Conservation (phyloP, 768 basidiomycete genomes). For the Boletellus ananiceps region DNA sequence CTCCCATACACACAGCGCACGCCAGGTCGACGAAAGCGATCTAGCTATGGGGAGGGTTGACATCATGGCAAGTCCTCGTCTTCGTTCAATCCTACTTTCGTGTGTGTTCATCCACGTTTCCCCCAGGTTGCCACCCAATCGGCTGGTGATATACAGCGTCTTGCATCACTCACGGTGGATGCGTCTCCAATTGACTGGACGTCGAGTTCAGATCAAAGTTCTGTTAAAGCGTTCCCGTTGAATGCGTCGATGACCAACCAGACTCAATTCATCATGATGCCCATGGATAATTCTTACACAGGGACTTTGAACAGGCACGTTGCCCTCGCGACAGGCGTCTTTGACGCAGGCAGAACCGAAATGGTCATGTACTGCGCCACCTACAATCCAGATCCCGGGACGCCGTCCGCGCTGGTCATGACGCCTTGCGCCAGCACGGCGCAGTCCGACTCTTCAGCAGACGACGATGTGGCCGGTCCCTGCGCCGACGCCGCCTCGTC, state of each 20-base stretch:
- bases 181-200: slow-evolving; percentile 26
- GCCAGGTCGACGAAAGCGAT: slow-evolving; percentile 10
- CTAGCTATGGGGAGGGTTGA: slow-evolving; percentile 42
- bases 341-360: slow-evolving; percentile 33
- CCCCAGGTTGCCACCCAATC: slow-evolving; percentile 7
- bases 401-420: slow-evolving; percentile 48
- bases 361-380: slow-evolving; percentile 54
- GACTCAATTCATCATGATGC: slow-evolving; percentile 43
- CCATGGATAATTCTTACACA: slow-evolving; percentile 3
- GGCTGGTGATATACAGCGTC: slow-evolving; percentile 5
- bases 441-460: neutral
- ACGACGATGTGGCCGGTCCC: slow-evolving; percentile 5
- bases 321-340: slow-evolving; percentile 41
- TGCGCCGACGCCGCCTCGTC: slow-evolving; percentile 11
- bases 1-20: slow-evolving; percentile 3
- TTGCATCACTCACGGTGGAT: slow-evolving; percentile 23
- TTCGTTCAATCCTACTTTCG: slow-evolving; percentile 1
- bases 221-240: slow-evolving; percentile 35
- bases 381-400: slow-evolving; percentile 49
- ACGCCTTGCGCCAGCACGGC: slow-evolving; percentile 41
- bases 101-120: neutral
- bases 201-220: slow-evolving; percentile 23
- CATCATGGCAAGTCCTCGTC: slow-evolving; percentile 40
- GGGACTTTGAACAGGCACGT: slow-evolving; percentile 29
- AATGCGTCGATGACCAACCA: slow-evolving; percentile 46